These are phyloP conservation scores for Diplogelasinospora grovesii DNA, from an alignment of 495 filamentous ascomycete genomes.

Conservation along the genomic window DNA sequence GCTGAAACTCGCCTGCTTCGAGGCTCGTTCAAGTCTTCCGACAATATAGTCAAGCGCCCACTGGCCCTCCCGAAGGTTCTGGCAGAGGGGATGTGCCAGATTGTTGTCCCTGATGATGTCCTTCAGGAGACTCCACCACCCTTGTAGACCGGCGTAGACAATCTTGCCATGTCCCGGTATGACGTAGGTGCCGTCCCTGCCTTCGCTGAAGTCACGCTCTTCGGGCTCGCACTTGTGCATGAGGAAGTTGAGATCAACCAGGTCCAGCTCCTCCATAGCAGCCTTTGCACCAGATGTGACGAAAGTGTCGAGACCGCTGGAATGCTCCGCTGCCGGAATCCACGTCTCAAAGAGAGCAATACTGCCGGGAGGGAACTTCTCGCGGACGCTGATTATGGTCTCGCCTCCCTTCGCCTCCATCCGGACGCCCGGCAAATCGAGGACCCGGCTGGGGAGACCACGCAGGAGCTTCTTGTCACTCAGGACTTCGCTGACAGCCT, in stretches of 20 bases:
- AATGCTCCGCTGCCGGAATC: constrained; percentile 78
- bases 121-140: constrained; percentile 94
- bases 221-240: constrained; percentile 91
- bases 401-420: constrained; percentile 62
- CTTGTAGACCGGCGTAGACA: constrained; percentile 94
- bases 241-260: constrained; percentile 85
- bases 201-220: constrained; percentile 72
- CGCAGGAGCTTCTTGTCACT: constrained; percentile 62
- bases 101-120: constrained; percentile 83
- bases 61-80: constrained; percentile 83
- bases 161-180: constrained; percentile 78
- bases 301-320: constrained; percentile 71
- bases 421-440: constrained; percentile 61
- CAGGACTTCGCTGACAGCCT: constrained; percentile 54
- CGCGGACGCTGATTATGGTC: constrained; percentile 73
- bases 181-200: constrained; percentile 77
- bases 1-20: constrained; percentile 51
- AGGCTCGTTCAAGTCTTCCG: constrained; percentile 66
- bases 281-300: constrained; percentile 74
- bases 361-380: constrained; percentile 81
- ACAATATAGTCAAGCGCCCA: constrained; percentile 94
- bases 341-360: constrained; percentile 94
- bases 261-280: constrained; percentile 64
- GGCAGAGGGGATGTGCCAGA: constrained; percentile 85
- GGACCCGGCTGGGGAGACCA: constrained; percentile 75